Evolutionary conservation across 768 basidiomycete species (phyloP).

Genomic region (Podaxis rugospora): DNA sequence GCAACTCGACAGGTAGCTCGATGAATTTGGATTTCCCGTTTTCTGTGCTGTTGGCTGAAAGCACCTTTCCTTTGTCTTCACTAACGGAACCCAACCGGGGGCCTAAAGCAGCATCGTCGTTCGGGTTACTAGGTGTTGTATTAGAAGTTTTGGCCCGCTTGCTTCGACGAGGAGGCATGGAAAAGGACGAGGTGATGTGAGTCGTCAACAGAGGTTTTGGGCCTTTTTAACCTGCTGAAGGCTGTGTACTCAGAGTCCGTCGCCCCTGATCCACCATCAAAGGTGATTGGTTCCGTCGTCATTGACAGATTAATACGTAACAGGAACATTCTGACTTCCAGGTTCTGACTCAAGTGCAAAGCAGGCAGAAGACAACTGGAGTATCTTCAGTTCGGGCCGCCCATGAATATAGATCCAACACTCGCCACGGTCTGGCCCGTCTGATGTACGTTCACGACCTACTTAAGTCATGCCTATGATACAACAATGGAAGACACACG

Average conservation of each 20-base stretch:
- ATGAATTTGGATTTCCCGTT: constrained; percentile 15
- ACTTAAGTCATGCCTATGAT: too few relatives aligned
- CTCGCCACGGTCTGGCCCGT: too few relatives aligned
- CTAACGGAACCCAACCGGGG: too few relatives aligned
- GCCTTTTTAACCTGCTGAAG: neutral
- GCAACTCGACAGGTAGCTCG: constrained; percentile 25
- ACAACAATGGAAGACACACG: too few relatives aligned
- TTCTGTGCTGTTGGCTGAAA: neutral
- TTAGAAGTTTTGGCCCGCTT: neutral
- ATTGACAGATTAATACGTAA: too few relatives aligned
- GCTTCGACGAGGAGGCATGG: neutral
- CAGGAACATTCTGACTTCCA: too few relatives aligned
- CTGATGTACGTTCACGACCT: too few relatives aligned
- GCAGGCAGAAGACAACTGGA: too few relatives aligned
- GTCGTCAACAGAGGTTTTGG: neutral
- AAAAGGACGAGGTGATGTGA: neutral
- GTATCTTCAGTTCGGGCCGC: too few relatives aligned
- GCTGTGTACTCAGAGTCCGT: neutral
- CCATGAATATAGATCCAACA: too few relatives aligned
- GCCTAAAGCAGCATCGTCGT: neutral
- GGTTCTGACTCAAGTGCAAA: too few relatives aligned
- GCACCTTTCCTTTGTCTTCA: neutral
- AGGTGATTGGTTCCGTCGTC: too few relatives aligned
- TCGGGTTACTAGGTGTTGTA: neutral
- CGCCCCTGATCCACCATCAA: neutral